Conservation (phyloP, 768 basidiomycete species). For the Mycena venus region DNA sequence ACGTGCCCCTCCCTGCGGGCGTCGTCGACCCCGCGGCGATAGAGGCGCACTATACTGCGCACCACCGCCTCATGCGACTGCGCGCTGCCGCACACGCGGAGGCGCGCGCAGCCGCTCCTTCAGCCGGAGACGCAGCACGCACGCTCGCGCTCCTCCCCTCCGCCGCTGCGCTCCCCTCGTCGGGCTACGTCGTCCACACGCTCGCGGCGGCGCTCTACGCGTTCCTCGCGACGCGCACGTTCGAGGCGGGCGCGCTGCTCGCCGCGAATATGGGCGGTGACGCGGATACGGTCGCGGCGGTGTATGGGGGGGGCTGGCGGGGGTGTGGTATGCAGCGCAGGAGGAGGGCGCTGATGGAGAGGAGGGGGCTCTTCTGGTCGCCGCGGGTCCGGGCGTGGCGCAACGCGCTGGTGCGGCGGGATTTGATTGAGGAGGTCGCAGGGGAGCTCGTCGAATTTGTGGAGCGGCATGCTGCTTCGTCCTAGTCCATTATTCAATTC, state of each 20-base stretch:
- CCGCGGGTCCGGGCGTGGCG: slow-evolving; percentile 51
- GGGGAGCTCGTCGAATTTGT: slow-evolving; percentile 48
- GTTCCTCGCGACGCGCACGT: slow-evolving; percentile 58
- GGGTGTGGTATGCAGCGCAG: slow-evolving; percentile 54
- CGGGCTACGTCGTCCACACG: slow-evolving; percentile 56
- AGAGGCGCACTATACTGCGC: slow-evolving; percentile 49
- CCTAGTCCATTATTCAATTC: too few relatives aligned
- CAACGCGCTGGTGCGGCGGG: slow-evolving; percentile 45
- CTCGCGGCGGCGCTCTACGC: slow-evolving; percentile 59
- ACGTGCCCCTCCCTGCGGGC: slow-evolving; percentile 35
- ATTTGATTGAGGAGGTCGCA: slow-evolving; percentile 54
- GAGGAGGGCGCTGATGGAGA: slow-evolving; percentile 31
- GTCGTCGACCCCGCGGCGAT: slow-evolving; percentile 40
- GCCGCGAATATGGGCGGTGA: slow-evolving; percentile 59
- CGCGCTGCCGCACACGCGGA: slow-evolving; percentile 43
- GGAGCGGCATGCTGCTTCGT: slow-evolving; percentile 19
- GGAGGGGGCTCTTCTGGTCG: slow-evolving; percentile 51
- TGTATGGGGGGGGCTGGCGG: slow-evolving; percentile 61
- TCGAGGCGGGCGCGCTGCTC: slow-evolving; percentile 61
- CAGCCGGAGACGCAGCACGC: slow-evolving; percentile 9
- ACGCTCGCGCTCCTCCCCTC: slow-evolving; percentile 44
- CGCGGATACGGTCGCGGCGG: slow-evolving; percentile 60
- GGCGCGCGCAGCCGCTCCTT: slow-evolving; percentile 10
- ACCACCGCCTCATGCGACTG: slow-evolving; percentile 56
- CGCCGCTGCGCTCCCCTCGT: slow-evolving; percentile 47